These are phyloP conservation scores for Rhodotorula sp. DNA, from an alignment of 1,284 basidiomycete species.

Conservation along the genomic window DNA sequence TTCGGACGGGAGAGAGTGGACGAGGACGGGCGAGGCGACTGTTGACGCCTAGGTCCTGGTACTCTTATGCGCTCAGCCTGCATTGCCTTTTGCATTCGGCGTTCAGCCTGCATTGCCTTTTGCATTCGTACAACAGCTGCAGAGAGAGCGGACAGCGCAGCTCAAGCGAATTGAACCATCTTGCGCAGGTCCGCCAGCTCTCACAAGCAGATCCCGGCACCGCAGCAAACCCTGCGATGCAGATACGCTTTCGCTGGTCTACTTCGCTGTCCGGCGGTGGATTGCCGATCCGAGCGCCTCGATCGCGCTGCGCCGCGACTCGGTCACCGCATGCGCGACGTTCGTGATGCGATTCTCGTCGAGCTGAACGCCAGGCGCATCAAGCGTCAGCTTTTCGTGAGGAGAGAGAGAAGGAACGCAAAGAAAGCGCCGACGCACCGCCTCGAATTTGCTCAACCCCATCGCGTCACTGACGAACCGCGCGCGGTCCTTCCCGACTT, in stretches of 20 bases:
- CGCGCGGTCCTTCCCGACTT: slow-evolving; percentile 32
- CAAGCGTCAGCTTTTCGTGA: background rate
- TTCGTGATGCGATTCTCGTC: slow-evolving; percentile 31
- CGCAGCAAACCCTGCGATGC: background rate
- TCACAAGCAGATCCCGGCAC: background rate
- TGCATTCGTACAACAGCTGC: no score
- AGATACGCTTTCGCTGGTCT: background rate
- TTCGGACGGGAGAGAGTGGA: background rate
- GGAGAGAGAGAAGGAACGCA: background rate
- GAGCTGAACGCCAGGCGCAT: slow-evolving; percentile 11
- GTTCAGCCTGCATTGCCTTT: background rate
- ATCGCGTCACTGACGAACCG: slow-evolving; percentile 19
- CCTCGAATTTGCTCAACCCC: slow-evolving; percentile 13
- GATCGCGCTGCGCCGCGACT: slow-evolving; percentile 26
- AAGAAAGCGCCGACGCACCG: background rate
- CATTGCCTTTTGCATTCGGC: background rate
- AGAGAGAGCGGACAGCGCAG: no score
- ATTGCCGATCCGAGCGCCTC: slow-evolving; percentile 34
- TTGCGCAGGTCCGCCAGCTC: no score
- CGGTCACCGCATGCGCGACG: slow-evolving; percentile 32
- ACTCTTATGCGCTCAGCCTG: background rate
- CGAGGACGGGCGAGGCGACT: background rate
- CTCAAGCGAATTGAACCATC: no score
- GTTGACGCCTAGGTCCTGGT: no score
- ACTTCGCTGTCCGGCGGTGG: slow-evolving; percentile 34